Conservation (phyloP, 768 basidiomycete genomes). For the Hypholoma sublateritium region DNA sequence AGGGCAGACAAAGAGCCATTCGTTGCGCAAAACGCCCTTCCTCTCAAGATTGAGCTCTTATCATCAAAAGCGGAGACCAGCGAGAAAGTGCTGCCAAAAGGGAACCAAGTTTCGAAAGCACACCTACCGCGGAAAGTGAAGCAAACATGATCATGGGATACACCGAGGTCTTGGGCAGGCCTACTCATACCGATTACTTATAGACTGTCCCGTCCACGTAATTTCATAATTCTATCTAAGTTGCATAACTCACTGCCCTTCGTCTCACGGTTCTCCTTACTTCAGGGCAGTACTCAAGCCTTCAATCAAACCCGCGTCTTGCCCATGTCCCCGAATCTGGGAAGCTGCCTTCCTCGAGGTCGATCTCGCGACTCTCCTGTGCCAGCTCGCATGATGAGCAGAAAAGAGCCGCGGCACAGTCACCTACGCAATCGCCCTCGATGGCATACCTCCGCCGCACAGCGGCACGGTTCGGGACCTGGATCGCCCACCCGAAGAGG, state of each 20-base stretch:
- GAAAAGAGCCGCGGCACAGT: constrained; percentile 31
- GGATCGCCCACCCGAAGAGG: constrained; percentile 20
- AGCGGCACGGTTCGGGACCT: constrained; percentile 14
- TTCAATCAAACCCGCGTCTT: neutral
- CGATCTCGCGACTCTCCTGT: constrained; percentile 40
- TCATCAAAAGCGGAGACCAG: neutral
- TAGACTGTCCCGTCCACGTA: neutral
- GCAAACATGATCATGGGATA: neutral
- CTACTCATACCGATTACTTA: neutral
- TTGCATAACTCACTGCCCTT: neutral
- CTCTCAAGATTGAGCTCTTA: neutral
- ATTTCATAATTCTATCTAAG: constrained; percentile 2
- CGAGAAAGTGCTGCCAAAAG: no score
- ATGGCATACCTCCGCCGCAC: constrained; percentile 32
- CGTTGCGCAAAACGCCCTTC: neutral
- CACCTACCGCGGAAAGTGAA: neutral
- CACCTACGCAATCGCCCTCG: constrained; percentile 28
- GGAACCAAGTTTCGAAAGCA: no score
- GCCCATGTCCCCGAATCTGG: neutral
- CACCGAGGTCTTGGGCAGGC: neutral
- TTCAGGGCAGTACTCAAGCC: no score
- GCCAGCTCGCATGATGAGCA: constrained; percentile 40
- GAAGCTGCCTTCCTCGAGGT: constrained; percentile 35
- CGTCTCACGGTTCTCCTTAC: neutral
- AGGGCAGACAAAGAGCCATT: neutral